Conservation (phyloP, 2,329 filamentous ascomycete genomes). For the Diaporthe sp. region DNA sequence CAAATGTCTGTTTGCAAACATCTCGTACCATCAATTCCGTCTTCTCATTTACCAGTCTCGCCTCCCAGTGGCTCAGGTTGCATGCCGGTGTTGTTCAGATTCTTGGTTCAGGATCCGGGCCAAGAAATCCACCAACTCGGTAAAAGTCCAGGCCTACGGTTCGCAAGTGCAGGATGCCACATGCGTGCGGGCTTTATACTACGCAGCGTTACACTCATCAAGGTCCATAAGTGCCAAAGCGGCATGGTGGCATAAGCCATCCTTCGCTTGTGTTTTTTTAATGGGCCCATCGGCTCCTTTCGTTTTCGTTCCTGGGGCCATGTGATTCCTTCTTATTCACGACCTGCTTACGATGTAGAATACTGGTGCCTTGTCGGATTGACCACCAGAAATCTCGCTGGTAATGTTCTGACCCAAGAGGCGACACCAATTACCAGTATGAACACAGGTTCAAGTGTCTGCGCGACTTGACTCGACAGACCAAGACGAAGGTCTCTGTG, state of each 20-base stretch:
- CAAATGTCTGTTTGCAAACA: not conserved
- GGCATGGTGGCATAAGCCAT: slow-evolving; percentile 21
- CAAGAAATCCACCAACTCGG: not conserved
- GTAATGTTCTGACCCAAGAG: not conserved
- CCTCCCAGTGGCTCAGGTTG: not conserved
- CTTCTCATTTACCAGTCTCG: not conserved
- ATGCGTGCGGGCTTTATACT: not conserved
- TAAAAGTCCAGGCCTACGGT: not conserved
- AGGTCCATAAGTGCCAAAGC: not conserved
- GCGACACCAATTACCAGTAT: not conserved
- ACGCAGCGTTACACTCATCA: slow-evolving; percentile 11
- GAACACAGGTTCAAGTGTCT: not conserved
- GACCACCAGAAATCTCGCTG: not conserved
- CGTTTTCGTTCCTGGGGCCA: slow-evolving; percentile 2
- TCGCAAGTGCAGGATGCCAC: slow-evolving; percentile 2
- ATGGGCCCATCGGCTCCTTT: not conserved
- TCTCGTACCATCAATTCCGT: not conserved
- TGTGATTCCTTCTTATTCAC: slow-evolving; percentile 1
- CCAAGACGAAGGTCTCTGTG: not conserved
- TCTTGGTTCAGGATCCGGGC: slow-evolving; percentile 11
- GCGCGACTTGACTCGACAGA: slow-evolving; percentile 12
- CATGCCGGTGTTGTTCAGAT: not conserved
- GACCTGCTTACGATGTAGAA: not conserved
- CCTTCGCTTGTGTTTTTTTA: slow-evolving; percentile 17
- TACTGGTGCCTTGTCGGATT: too few relatives aligned